Conservation (phyloP, 257 asterid species). For the Solanum chilense region DNA sequence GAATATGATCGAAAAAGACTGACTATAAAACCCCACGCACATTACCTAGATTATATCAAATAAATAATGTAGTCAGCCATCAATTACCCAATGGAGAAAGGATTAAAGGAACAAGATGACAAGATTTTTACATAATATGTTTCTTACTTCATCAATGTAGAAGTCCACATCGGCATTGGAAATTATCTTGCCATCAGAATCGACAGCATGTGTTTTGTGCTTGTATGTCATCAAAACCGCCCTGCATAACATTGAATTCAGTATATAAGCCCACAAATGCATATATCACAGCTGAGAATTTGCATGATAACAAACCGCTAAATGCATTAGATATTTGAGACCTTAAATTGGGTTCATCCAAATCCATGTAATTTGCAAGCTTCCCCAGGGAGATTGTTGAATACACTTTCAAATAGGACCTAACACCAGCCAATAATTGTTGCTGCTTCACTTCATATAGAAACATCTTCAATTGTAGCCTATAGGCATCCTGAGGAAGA, state of each 20-base stretch:
- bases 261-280: not conserved
- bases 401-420: slow-evolving; percentile 77
- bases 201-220: slow-evolving; percentile 89
- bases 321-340: slow-evolving; percentile 6
- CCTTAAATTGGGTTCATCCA: slow-evolving; percentile 88
- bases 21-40: not conserved
- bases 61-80: not conserved
- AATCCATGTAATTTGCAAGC: slow-evolving; percentile 77
- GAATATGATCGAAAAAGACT: not conserved
- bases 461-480: slow-evolving; percentile 78
- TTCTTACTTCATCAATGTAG: slow-evolving; percentile 77
- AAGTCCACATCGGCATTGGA: slow-evolving; percentile 85
- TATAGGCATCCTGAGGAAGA: slow-evolving; percentile 66
- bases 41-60: not conserved
- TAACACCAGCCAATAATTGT: slow-evolving; percentile 65
- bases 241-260: slow-evolving; percentile 28
- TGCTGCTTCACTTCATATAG: slow-evolving; percentile 95
- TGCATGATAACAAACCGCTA: not conserved
- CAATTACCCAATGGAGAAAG: not conserved
- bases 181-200: slow-evolving; percentile 53
- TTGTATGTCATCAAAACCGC: slow-evolving; percentile 88
- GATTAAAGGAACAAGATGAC: not conserved
- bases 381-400: slow-evolving; percentile 75
- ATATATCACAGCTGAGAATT: not conserved
- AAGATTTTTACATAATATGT: not conserved